phyloP scores from a whole-genome alignment of 1,284 basidiomycete genomes.

The Ustilago hordei region DNA sequence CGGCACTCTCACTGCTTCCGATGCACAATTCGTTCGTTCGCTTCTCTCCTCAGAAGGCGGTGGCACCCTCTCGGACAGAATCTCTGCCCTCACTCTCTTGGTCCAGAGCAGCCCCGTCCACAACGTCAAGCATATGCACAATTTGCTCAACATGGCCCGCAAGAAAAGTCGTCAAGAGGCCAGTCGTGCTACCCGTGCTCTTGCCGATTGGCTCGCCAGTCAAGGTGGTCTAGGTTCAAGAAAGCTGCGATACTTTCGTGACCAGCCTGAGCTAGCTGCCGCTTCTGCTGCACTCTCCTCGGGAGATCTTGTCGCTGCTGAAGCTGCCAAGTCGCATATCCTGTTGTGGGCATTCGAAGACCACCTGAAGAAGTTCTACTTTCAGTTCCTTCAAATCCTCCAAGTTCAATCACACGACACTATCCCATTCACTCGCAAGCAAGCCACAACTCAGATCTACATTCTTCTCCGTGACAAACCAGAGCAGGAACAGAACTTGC shows the following conservation, averaged over 20 bases:
- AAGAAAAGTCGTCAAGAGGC: slow-evolving; percentile 92
- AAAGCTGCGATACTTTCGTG: slow-evolving; percentile 83
- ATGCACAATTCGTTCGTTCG: slow-evolving; percentile 67
- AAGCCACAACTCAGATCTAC: slow-evolving; percentile 77
- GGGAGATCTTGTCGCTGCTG: slow-evolving; percentile 37
- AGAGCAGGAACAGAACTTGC: slow-evolving; percentile 96
- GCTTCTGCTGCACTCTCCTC: slow-evolving; percentile 72
- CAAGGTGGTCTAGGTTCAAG: slow-evolving; percentile 80
- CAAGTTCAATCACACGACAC: slow-evolving; percentile 90
- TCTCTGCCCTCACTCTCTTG: slow-evolving; percentile 90
- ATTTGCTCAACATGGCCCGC: slow-evolving; percentile 81
- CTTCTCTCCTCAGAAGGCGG: slow-evolving; percentile 62
- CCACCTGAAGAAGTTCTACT: slow-evolving; percentile 97
- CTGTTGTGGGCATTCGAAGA: slow-evolving; percentile 93
- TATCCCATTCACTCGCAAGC: slow-evolving; percentile 86
- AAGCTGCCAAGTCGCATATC: slow-evolving; percentile 74
- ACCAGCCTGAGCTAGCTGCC: slow-evolving; percentile 78
- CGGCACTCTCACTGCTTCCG: slow-evolving; percentile 61
- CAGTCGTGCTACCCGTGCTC: slow-evolving; percentile 86
- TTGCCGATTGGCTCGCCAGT: slow-evolving; percentile 90
- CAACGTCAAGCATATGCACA: slow-evolving; percentile 75
- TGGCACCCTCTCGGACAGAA: slow-evolving; percentile 86
- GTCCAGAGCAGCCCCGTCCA: slow-evolving; percentile 92
- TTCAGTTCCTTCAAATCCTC: slow-evolving; percentile 87
- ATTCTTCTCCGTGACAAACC: slow-evolving; percentile 88